Evolutionary conservation across 345 rosid species (phyloP).

Genomic region (Corchorus capsularis): DNA sequence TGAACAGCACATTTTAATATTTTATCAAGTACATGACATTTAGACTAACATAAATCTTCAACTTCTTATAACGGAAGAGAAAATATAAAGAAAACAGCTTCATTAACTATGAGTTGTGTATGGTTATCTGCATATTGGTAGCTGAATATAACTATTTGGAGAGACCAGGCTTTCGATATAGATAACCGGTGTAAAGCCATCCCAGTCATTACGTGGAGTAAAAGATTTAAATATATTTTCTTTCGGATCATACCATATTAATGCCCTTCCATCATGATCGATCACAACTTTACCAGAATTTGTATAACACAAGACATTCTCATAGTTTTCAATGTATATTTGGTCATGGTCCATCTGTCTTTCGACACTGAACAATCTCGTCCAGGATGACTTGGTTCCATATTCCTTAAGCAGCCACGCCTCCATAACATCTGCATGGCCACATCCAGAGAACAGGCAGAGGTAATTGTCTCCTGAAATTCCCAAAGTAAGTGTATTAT

Average conservation of each 20-base stretch:
- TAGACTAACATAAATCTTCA: too few relatives aligned
- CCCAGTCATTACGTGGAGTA: neutral
- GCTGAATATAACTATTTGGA: neutral
- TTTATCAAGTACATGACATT: too few relatives aligned
- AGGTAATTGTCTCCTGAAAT: neutral
- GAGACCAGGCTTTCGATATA: conserved; percentile 3
- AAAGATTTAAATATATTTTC: neutral
- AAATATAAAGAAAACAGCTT: too few relatives aligned
- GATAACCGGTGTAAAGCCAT: neutral
- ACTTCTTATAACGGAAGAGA: too few relatives aligned
- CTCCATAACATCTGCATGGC: neutral
- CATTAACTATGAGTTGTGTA: too few relatives aligned
- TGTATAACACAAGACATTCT: neutral
- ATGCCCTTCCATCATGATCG: neutral
- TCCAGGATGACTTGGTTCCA: neutral
- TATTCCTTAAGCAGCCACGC: neutral
- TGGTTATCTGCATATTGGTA: neutral
- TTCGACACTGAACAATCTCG: neutral
- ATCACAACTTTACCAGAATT: neutral
- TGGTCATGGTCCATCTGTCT: neutral
- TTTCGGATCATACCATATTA: neutral
- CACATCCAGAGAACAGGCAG: neutral
- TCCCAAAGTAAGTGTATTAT: neutral
- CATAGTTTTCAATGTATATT: neutral
- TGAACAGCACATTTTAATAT: too few relatives aligned